Evolutionary conservation across 2,329 filamentous ascomycete species (phyloP), one percentile per base, ranked within the genome.

Genomic region (Plenodomus biglobosus): DNA sequence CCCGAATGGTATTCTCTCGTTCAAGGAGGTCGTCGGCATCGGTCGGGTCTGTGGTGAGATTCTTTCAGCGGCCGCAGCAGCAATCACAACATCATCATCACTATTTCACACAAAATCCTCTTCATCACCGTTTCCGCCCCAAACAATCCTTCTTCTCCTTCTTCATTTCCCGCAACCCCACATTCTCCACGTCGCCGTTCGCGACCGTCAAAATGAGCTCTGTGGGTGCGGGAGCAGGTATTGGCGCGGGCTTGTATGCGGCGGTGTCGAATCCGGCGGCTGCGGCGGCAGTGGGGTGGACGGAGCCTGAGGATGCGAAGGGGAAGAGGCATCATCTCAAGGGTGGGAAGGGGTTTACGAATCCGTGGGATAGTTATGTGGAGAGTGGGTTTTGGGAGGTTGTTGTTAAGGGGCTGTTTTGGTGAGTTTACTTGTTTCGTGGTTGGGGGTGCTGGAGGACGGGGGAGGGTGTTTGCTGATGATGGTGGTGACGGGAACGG

Each of bases 281-380:
- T 3, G 58, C 69, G 8, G 65, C 70, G 35, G 58, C 69, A 4
- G 68, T 69, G n/a, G 27, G 27, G 6, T 32, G 7, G 27, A 61
- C 69, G n/a, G 61, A 65, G 37, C 78, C 78, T 0, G 72, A 76
- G 43, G 74, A 78, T 36, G 73, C 75, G 8, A 70, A 71, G 36
- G 71, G 73, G 15, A 75, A 77, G 58, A 60, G 61, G 34, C 80
- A 83, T 71, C 80, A 83, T 70, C 62, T 75, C 46, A 77, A 78
- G 59, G 60, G 75, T 54, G 78, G 78, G 11, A 80, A 78, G 47
- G 80, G 80, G 3, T 83, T 82, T 59, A 64, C 65, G n/a, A 83
- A 83, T 64, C 80, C 80, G 0, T 83, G 80, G 80, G 73, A 77
- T 5, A 80, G 77, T n/a, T 83, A 75, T 58, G 55, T 48, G 11